These are phyloP conservation scores for Trichoderma sp. DNA, from an alignment of 2,329 filamentous ascomycete species.

Conservation along the genomic window DNA sequence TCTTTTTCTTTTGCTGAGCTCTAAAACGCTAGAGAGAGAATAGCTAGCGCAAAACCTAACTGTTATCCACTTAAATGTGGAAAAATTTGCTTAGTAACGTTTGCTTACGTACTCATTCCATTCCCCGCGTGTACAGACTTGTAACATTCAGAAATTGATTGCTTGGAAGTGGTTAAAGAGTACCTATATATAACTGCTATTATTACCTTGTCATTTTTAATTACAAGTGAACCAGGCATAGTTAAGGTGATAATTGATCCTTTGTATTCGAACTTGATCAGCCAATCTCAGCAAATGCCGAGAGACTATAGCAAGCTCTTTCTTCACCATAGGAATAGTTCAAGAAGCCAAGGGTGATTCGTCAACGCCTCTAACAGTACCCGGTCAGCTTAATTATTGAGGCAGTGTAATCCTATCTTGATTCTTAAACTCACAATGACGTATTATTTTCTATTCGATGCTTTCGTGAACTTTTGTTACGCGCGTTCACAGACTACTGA, in stretches of 20 bases:
- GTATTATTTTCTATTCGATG: background rate
- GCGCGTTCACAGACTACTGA: background rate
- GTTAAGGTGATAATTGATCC: background rate
- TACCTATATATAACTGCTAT: too few species aligned
- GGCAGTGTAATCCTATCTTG: background rate
- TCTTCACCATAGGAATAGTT: background rate
- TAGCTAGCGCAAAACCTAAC: background rate
- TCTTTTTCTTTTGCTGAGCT: background rate
- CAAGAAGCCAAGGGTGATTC: background rate
- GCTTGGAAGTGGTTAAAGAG: too few species aligned
- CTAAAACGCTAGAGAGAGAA: background rate
- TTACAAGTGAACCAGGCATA: background rate
- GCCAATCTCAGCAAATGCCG: too few species aligned
- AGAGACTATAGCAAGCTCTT: background rate
- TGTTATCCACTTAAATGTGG: background rate
- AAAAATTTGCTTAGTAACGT: background rate
- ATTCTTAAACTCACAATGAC: background rate
- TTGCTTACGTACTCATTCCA: background rate
- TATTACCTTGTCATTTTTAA: background rate
- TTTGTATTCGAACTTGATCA: too few species aligned
- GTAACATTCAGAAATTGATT: background rate
- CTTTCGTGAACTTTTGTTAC: background rate
- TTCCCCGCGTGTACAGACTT: background rate
- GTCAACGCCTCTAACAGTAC: background rate
- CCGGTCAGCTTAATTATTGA: background rate